Conservation (phyloP, 306 rosid species). For the Fragaria iinumae region DNA sequence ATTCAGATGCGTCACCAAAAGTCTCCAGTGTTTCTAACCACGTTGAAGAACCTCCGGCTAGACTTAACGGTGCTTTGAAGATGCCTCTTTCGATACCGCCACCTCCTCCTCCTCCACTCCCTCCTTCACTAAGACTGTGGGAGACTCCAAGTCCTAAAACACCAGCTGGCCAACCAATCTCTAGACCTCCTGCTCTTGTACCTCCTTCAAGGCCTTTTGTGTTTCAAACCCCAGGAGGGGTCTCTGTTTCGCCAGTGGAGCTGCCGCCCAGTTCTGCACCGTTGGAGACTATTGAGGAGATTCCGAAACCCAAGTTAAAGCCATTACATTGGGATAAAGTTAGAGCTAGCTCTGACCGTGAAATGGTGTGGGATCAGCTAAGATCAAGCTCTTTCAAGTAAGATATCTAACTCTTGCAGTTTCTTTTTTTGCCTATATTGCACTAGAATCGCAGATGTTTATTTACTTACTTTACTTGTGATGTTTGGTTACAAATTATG, state of each 20-base stretch:
- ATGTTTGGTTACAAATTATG: constrained; percentile 1
- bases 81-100: constrained; percentile 28
- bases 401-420: constrained; percentile 20
- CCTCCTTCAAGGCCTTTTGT: constrained; percentile 51
- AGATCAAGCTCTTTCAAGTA: constrained; percentile 93
- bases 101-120: constrained; percentile 36
- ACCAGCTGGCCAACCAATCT: constrained; percentile 33
- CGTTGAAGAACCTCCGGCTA: constrained; percentile 14
- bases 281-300: constrained; percentile 45
- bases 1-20: constrained; percentile 32
- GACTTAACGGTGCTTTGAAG: constrained; percentile 6
- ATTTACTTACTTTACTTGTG: constrained; percentile 10
- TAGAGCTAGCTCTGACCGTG: constrained; percentile 93
- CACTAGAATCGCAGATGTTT: not conserved
- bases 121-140: constrained; percentile 21
- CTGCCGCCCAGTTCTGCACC: constrained; percentile 45
- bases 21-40: constrained; percentile 9
- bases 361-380: constrained; percentile 99
- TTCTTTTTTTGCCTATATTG: not conserved
- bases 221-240: constrained; percentile 24
- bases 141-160: constrained; percentile 30
- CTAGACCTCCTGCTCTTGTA: constrained; percentile 35
- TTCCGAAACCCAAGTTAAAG: constrained; percentile 75
- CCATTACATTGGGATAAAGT: constrained; percentile 99
- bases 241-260: constrained; percentile 57